phyloP scores from a whole-genome alignment of 1,284 basidiomycete genomes.

The Inonotus obliquus region DNA sequence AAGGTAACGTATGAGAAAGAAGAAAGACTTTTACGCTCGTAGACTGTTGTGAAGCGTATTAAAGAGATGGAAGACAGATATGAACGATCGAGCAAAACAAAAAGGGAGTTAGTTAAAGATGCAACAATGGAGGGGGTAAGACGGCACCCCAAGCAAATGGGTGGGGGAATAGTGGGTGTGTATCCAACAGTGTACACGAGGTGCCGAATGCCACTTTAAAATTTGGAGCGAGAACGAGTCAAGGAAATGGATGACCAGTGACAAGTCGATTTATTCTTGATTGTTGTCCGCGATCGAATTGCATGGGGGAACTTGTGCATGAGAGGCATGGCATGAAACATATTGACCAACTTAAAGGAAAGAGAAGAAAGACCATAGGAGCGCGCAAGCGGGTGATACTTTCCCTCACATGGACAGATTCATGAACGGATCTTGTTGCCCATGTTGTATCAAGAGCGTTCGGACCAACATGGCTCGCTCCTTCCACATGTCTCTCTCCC shows the following conservation, averaged over 20 bases:
- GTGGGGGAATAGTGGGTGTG: constrained; percentile 28
- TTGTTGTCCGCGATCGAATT: constrained; percentile 14
- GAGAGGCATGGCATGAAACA: not conserved
- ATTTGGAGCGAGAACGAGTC: not conserved
- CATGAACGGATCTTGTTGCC: constrained; percentile 39
- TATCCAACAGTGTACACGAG: constrained; percentile 32
- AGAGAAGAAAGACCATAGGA: constrained; percentile 15
- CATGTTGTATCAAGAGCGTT: constrained; percentile 43
- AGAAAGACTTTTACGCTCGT: constrained; percentile 1
- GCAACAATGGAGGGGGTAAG: constrained; percentile 33
- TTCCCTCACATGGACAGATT: constrained; percentile 26
- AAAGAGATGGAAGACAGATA: not conserved
- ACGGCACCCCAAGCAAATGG: constrained; percentile 48
- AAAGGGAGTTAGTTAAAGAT: not conserved
- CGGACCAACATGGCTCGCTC: constrained; percentile 43
- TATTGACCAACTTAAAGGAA: not conserved
- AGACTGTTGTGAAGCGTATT: constrained; percentile 1
- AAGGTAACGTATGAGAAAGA: not conserved
- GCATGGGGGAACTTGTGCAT: constrained; percentile 1
- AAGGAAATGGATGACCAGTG: constrained; percentile 4
- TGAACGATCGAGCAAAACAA: not conserved
- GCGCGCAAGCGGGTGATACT: not conserved
- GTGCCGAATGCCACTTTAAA: constrained; percentile 38
- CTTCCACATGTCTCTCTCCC: constrained; percentile 54
- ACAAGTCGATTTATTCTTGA: not conserved